A percentile compares a stretch with the other conserved stretches of the same genome.
phyloP scores from a whole-genome alignment of 352 stramenopile species.

The Phytopythium sindhum region DNA sequence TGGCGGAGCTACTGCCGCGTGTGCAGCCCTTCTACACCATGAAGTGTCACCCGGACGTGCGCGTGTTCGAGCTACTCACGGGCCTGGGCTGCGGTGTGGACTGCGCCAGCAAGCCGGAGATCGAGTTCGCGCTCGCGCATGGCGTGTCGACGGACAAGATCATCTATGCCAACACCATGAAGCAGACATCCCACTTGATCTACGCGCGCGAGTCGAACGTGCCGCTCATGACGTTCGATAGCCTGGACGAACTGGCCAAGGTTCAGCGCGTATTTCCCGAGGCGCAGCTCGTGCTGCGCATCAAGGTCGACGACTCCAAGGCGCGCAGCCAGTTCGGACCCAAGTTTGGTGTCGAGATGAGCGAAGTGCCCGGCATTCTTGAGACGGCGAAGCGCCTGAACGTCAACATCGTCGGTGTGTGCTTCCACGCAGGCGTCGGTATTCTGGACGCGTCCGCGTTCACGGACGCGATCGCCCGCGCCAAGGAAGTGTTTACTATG shows the following conservation, averaged over 20 bases:
- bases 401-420: slow-evolving; percentile 77
- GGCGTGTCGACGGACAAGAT: slow-evolving; percentile 57
- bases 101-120: slow-evolving; percentile 83
- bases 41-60: slow-evolving; percentile 87
- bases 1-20: slow-evolving; percentile 41
- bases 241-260: slow-evolving; percentile 78
- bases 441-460: slow-evolving; percentile 73
- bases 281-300: slow-evolving; percentile 59
- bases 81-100: slow-evolving; percentile 72
- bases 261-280: slow-evolving; percentile 31
- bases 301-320: slow-evolving; percentile 87
- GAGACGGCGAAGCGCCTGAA: slow-evolving; percentile 45
- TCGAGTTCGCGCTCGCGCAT: slow-evolving; percentile 57
- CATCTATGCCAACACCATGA: slow-evolving; percentile 91
- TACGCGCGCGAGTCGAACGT: slow-evolving; percentile 58
- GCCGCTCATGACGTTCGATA: slow-evolving; percentile 85
- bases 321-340: slow-evolving; percentile 67
- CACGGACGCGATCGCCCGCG: slow-evolving; percentile 67
- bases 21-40: slow-evolving; percentile 87
- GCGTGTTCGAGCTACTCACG: slow-evolving; percentile 43
- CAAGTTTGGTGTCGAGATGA: slow-evolving; percentile 80
- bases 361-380: slow-evolving; percentile 58
- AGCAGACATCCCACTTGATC: slow-evolving; percentile 67
- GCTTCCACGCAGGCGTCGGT: slow-evolving; percentile 88
- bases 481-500: slow-evolving; percentile 64